Conservation (phyloP, 2,329 filamentous ascomycete genomes). For the Rasamsonia emersonii region DNA sequence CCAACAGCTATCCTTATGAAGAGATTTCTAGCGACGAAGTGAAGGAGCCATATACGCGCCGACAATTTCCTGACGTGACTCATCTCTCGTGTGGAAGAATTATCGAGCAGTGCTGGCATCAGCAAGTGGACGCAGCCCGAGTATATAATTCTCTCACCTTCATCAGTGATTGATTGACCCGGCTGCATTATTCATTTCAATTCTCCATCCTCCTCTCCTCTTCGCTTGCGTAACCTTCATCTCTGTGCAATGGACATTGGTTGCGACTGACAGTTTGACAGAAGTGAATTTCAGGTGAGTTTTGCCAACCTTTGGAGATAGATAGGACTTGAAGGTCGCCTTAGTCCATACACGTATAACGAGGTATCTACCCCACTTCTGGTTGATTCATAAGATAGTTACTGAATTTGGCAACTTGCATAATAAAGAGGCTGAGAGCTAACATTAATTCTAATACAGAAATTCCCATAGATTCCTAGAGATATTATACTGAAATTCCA, state of each 20-base stretch:
- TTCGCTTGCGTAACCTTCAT: conserved; percentile 6
- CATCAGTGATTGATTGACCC: conserved; percentile 1
- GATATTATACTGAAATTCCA: no score
- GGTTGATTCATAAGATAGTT: no score
- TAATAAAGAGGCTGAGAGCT: no score
- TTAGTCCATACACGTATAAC: no score
- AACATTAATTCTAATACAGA: no score
- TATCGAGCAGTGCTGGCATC: conserved; percentile 3
- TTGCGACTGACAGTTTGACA: neutral
- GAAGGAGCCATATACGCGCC: neutral
- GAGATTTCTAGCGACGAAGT: conserved; percentile 3
- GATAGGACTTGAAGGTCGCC: no score
- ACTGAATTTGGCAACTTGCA: no score
- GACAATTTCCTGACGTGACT: conserved; percentile 2
- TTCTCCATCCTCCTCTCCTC: conserved; percentile 6
- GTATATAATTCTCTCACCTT: conserved; percentile 6
- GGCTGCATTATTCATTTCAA: conserved; percentile 4
- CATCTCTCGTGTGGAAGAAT: neutral
- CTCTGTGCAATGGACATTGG: conserved; percentile 1
- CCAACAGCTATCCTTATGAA: conserved; percentile 2
- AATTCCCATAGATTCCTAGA: no score
- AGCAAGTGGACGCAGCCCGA: neutral
- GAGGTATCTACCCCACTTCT: no score
- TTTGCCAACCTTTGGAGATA: neutral
- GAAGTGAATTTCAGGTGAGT: neutral